phyloP scores from a whole-genome alignment of 495 filamentous ascomycete genomes.

The Hamigera avellanea region DNA sequence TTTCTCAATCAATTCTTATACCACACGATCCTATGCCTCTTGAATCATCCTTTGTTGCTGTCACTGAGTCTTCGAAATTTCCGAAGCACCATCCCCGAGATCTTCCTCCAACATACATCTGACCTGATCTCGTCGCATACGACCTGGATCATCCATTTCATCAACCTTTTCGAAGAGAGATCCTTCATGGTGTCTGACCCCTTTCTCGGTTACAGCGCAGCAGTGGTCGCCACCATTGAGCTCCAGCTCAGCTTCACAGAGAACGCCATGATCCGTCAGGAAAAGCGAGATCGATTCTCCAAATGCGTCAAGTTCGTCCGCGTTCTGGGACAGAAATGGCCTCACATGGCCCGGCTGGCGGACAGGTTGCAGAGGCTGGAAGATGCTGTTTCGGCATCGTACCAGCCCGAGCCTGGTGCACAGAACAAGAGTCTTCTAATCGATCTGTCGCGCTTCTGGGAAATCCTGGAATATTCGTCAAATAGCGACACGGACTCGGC shows the following conservation, averaged over 20 bases:
- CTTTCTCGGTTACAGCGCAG: constrained; percentile 35
- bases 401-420: constrained; percentile 24
- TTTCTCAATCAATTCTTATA: constrained; percentile 38
- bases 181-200: constrained; percentile 33
- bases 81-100: constrained; percentile 35
- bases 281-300: constrained; percentile 32
- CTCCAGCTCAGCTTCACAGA: constrained; percentile 37
- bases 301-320: constrained; percentile 37
- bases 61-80: constrained; percentile 34
- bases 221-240: constrained; percentile 38
- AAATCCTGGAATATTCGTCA: constrained; percentile 38
- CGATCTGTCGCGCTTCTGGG: constrained; percentile 38
- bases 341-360: constrained; percentile 35
- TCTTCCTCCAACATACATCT: constrained; percentile 36
- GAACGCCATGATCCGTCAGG: constrained; percentile 19
- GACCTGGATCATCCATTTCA: constrained; percentile 37
- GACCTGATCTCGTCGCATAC: constrained; percentile 37
- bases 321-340: constrained; percentile 28
- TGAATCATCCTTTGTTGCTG: constrained; percentile 36
- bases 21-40: constrained; percentile 36
- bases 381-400: constrained; percentile 34
- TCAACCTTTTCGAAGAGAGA: constrained; percentile 34
- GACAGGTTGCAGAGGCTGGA: constrained; percentile 29
- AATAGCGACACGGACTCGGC: constrained; percentile 30
- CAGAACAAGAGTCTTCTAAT: constrained; percentile 36